Evolutionary conservation across 768 basidiomycete species (phyloP), one percentile per base, ranked within the genome.

Genomic region (Lactarius vividus): DNA sequence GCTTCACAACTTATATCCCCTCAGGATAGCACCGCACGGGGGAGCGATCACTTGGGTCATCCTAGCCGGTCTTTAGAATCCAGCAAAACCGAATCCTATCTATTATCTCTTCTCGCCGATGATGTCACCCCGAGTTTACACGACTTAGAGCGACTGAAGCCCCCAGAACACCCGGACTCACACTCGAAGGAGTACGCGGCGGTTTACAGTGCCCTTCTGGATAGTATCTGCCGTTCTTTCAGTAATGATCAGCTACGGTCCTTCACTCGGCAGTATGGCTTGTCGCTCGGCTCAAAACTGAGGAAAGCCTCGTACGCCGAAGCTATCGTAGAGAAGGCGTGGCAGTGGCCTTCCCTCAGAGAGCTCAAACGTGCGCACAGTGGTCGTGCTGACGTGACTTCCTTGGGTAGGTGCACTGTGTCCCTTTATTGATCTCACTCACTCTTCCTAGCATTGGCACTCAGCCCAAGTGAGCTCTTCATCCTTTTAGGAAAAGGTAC

Each of bases 401-500:
- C 76, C 46, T 75, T 80, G 72, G 75, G 87, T 87, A 71, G 64
- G 84, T 79, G 44, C 40, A 55, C 39, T 57, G 11, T 70, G 46
- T 54, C 16, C 42, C 35, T 35, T 35, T 16, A 46, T 62, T 59
- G 56, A 33, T 59, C 42, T 59, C 1, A 52, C 46, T 57, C 29
- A 64, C 58, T 63, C 57, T 59, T 35, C 37, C 10, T 69, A 92
- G 91, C 74, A 2, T 83, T 88, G 70, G 75, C 81, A 37, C 75
- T 92, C 64, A 81, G 79, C 20, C 81, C 85, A 3, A 81, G 80
- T 58, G 81, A 89, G 69, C 79, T 90, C 7, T 90, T 92, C 72
- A 72, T 92, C 35, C 79, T 92, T 35, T 80, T 93, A 67, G 90
- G 90, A 46, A 87, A 82, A 82, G 87, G 91, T 88, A 44, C 20